Evolutionary conservation across 2,329 filamentous ascomycete genomes (phyloP), one percentile per base, ranked within the genome.

Genomic region (Onygenales sp.): DNA sequence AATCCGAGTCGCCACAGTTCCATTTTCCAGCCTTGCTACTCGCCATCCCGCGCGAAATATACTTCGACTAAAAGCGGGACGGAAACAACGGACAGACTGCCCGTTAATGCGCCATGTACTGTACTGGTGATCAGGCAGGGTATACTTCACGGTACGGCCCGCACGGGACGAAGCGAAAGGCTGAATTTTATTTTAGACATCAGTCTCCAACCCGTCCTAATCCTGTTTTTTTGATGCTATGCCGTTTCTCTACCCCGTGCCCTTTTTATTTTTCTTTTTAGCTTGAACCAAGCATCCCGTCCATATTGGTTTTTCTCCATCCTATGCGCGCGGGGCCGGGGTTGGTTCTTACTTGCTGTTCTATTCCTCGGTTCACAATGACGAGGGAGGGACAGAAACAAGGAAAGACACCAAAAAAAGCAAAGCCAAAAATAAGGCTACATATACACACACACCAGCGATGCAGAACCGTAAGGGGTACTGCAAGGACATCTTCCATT

Each of bases 381-480:
- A 27, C 5, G 21, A 27, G 21, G 21, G 21, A 27, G 21, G 21
- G 21, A 27, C 21, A 27, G 21, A 10, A 39, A 39, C 13, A 39
- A n/a, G n/a, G 42, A 10, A 44, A 44, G 8, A 44, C 10, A 14
- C 10, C 4, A 11, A 44, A 17, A 27, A 17, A 44, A 39, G 36
- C 9, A 39, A 39, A n/a, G 13, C 9, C 3, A 7, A n/a, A 39
- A 39, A 39, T 39, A 39, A 39, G 13, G 36, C 36, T n/a, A 39
- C 9, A 39, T 10, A 39, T 6, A 44, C 11, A 14, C 11, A 17
- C 39, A 39, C 67, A 73, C 85, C 85, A 86, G 76, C 81, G 85
- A 83, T 87, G 85, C 84, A 83, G 79, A 66, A 66, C 70, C 82
- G 82, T 77, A 73, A 43, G 21, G 80, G 77, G 80, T 85, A 78